Evolutionary conservation across 2,329 filamentous ascomycete genomes (phyloP), one percentile per base, ranked within the genome.

Genomic region (Zarea fungicola): DNA sequence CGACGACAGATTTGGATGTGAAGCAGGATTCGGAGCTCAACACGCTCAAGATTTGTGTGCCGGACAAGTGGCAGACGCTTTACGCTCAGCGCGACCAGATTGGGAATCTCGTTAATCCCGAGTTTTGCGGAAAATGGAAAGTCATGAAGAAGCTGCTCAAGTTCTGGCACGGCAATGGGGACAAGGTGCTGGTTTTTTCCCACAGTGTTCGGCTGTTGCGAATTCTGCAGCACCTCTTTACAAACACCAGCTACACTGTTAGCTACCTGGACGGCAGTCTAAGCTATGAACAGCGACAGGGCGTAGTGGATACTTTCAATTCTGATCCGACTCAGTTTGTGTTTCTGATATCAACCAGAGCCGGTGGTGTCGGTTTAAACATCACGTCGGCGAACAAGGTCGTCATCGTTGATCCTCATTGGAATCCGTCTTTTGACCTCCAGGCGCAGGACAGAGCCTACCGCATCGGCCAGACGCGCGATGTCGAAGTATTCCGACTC

Each of bases 341-440:
- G 5, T 99, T 99, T 59, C 75, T 99, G 18, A 96, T 99, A 59
- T 95, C 88, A 19, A 96, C 93, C 6, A 89, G 87, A 61, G 91
- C 93, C 3, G 93, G 93, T 21, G 93, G 93, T 5, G 87, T 96
- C 1, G 93, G 93, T 0, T 74, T 99, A 23, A 99, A 99, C 63
- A 97, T 99, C 62, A 96, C 92, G 0, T 93, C 89, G 2, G 93
- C 93, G 2, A 99, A 99, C 69, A 97, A 97, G 68, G 93, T 99
- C 0, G 92, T 99, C 34, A 89, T 99, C 29, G 84, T 97, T 41
- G 93, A 97, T 63, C 93, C 93, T 0, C 93, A 97, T 60, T 99
- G 93, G 93, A 99, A 99, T 56, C 93, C 93, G 0, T 81, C 89
- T 2, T 92, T 93, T 57, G 93, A 99, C 60, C 76, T 97, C 1